Percentiles rank a stretch among this genome's conserved stretches.
phyloP scores from a whole-genome alignment of 2,329 filamentous ascomycete genomes.

The Fusarium beomiforme region DNA sequence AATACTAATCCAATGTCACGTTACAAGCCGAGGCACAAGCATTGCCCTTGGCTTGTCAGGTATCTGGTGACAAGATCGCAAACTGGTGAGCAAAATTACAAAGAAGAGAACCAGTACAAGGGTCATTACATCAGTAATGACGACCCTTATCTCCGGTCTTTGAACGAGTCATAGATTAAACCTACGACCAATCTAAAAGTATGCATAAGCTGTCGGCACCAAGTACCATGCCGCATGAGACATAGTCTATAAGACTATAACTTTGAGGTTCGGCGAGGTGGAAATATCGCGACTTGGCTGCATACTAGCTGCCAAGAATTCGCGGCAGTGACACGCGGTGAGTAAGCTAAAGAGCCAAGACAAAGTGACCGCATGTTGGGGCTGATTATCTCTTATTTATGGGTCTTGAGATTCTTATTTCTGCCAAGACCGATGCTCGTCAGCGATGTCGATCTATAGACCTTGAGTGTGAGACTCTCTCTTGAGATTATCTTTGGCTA shows the following conservation, averaged over 20 bases:
- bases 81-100: background rate
- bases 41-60: no score
- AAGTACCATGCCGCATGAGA: background rate
- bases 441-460: rapidly evolving
- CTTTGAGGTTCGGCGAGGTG: no score
- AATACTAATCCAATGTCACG: background rate
- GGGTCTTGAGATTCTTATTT: background rate
- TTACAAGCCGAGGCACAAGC: no score
- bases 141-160: no score
- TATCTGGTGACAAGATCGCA: background rate
- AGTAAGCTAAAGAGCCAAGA: background rate
- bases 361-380: background rate
- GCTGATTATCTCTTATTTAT: background rate
- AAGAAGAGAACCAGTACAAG: rapidly evolving
- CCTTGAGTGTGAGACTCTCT: no score
- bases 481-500: background rate
- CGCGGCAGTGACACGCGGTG: no score
- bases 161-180: no score
- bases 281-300: background rate
- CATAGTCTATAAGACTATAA: no score
- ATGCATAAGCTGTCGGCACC: rapidly evolving
- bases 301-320: background rate
- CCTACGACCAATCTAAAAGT: no score
- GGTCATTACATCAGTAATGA: no score
- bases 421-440: background rate